Conservation (phyloP, 1,284 basidiomycete species). For the Tylopilus sp. region DNA sequence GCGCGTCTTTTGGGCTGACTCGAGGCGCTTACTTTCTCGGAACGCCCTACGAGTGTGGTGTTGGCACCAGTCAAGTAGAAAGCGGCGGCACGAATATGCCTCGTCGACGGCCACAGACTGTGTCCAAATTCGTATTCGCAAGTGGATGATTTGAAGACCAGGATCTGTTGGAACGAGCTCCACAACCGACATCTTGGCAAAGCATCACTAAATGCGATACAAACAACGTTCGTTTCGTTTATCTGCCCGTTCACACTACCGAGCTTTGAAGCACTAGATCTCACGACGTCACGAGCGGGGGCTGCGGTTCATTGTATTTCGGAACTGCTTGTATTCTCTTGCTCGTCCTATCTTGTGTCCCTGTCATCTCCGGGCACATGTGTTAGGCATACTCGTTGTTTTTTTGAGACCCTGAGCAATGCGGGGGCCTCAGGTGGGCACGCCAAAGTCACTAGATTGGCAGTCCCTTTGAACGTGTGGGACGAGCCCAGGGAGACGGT, state of each 20-base stretch:
- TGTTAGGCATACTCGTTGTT: background rate
- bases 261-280: too few relatives aligned
- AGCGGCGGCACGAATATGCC: background rate
- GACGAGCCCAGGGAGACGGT: background rate
- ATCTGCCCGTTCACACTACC: background rate
- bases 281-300: too few relatives aligned
- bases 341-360: background rate
- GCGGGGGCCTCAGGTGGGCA: background rate
- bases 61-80: background rate
- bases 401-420: background rate
- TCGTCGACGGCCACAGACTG: too few relatives aligned
- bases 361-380: conserved; percentile 1
- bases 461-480: conserved; percentile 2
- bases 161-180: too few relatives aligned
- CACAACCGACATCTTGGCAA: too few relatives aligned
- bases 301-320: too few relatives aligned
- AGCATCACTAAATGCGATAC: background rate
- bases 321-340: background rate
- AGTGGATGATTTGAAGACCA: too few relatives aligned
- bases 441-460: conserved; percentile 1
- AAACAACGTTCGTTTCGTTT: background rate
- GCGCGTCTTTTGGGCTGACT: background rate
- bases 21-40: background rate
- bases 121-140: background rate
- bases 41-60: background rate